phyloP scores from a whole-genome alignment of 768 basidiomycete species.

The Amanita rubescens region DNA sequence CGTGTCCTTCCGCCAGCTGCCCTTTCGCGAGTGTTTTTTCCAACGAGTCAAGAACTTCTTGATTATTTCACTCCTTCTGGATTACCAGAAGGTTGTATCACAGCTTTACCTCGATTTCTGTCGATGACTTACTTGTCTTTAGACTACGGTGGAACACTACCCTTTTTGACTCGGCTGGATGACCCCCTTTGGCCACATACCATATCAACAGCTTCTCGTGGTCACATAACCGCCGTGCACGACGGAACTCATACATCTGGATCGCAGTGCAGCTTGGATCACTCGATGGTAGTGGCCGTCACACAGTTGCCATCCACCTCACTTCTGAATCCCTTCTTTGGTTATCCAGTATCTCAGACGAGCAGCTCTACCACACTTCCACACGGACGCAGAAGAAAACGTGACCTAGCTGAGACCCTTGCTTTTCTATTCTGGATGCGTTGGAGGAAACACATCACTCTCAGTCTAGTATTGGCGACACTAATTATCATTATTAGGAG shows the following conservation, averaged over 20 bases:
- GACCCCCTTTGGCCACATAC: conserved; percentile 37
- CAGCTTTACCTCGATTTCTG: conserved; percentile 8
- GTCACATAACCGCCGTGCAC: conserved; percentile 1
- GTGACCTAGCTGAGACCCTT: conserved; percentile 60
- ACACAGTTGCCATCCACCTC: conserved; percentile 48
- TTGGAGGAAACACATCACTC: conserved; percentile 43
- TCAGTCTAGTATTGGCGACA: conserved; percentile 25
- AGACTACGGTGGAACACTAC: conserved; percentile 67
- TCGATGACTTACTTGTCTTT: conserved; percentile 10
- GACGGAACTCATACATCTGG: conserved; percentile 10
- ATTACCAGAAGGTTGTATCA: conserved; percentile 50
- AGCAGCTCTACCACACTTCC: conserved; percentile 30
- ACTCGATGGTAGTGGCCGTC: conserved; percentile 6
- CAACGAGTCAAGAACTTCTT: conserved; percentile 46
- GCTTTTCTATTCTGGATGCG: conserved; percentile 57
- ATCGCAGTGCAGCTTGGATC: conserved; percentile 8
- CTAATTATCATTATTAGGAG: conserved; percentile 22
- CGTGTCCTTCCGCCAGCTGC: conserved; percentile 54
- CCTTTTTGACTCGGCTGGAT: conserved; percentile 39
- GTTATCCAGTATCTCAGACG: conserved; percentile 48
- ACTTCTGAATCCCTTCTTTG: conserved; percentile 64
- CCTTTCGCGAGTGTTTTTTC: conserved; percentile 60
- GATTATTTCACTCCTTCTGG: conserved; percentile 42
- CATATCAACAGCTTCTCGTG: conserved; percentile 10
- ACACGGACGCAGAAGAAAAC: conserved; percentile 59